Evolutionary conservation across 1,139 yeast genomes (phyloP), one percentile per base, ranked within the genome.

Genomic region (Zhuliangozyma parablackwelliae): DNA sequence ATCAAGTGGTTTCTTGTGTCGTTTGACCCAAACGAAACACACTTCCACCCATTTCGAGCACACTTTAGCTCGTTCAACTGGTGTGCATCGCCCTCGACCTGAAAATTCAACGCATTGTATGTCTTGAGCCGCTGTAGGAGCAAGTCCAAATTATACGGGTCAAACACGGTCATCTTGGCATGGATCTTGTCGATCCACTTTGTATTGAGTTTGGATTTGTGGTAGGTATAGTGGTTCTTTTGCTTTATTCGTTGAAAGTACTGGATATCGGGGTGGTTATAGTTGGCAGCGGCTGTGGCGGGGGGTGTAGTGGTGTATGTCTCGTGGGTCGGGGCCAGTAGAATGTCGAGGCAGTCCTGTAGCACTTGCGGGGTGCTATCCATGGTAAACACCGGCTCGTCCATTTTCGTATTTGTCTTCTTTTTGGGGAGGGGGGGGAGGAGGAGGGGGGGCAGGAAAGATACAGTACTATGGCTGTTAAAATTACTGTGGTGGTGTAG

Each of bases 11-110:
- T 69, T 40, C 58, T 61, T 13, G 51, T 34, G 47, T 46, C 38
- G 48, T 49, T 50, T 2, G 48, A 33, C 1, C 63, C 50, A 20
- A 61, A 50, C 4, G 66, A 54, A 3, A 58, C 50, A 42, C 72
- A 66, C 42, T 54, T 54, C 75, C 75, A 69, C 3, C 75, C 75
- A 37, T 65, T 60, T 34, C 63, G 45, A 8, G 71, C 67, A 50
- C 74, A 68, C 31, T 50, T 55, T 21, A 69, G 53, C 44, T 67
- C 74, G 32, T 50, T 60, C 26, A 69, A 32, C 13, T 36, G 36
- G 11, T 29, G 16, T 7, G 31, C 12, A 10, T 33, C 43, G 24
- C 35, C 37, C 0, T 72, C 71, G 1, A 63, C 38, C 27, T 37
- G 42, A 73, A 74, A 69, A 48, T 65, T 66, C 37, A 68, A 45